Conservation (phyloP, 2,329 filamentous ascomycete species). For the Fusarium setosum region DNA sequence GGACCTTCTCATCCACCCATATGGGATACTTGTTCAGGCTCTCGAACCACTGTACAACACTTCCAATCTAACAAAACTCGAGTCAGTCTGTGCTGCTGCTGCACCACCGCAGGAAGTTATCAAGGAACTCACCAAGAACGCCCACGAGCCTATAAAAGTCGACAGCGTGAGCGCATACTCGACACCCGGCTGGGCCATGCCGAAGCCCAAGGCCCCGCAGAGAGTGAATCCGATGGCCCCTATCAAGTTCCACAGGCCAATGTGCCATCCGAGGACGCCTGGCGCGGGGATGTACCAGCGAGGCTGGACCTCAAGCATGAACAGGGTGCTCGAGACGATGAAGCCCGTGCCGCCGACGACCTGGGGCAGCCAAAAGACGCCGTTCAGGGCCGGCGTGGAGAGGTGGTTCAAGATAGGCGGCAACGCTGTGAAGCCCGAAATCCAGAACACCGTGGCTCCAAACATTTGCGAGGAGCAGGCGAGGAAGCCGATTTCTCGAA, state of each 20-base stretch:
- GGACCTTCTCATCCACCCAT: conserved; percentile 22
- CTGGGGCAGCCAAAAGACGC: conserved; percentile 70
- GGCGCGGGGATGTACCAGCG: conserved; percentile 71
- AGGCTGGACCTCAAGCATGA: conserved; percentile 74
- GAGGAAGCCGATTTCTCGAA: conserved; percentile 62
- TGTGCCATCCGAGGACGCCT: conserved; percentile 72
- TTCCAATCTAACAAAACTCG: not conserved
- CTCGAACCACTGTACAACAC: conserved; percentile 44
- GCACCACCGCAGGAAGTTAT: not conserved
- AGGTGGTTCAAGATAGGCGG: conserved; percentile 62
- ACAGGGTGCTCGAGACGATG: conserved; percentile 66
- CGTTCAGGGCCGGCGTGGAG: conserved; percentile 49
- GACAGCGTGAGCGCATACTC: conserved; percentile 60
- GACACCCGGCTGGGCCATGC: conserved; percentile 45
- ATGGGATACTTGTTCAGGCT: conserved; percentile 41
- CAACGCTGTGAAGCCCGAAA: conserved; percentile 69
- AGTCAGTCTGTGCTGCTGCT: not conserved
- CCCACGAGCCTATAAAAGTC: conserved; percentile 62
- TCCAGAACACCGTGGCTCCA: conserved; percentile 73
- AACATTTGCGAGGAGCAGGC: conserved; percentile 67
- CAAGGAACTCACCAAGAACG: conserved; percentile 52
- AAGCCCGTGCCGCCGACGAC: conserved; percentile 72
- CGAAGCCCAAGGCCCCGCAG: conserved; percentile 68
- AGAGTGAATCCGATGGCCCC: conserved; percentile 73
- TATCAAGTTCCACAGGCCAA: conserved; percentile 73